Evolutionary conservation across 2,329 filamentous ascomycete genomes (phyloP), one percentile per base, ranked within the genome.

Genomic region (Pseudocercospora fuligena): DNA sequence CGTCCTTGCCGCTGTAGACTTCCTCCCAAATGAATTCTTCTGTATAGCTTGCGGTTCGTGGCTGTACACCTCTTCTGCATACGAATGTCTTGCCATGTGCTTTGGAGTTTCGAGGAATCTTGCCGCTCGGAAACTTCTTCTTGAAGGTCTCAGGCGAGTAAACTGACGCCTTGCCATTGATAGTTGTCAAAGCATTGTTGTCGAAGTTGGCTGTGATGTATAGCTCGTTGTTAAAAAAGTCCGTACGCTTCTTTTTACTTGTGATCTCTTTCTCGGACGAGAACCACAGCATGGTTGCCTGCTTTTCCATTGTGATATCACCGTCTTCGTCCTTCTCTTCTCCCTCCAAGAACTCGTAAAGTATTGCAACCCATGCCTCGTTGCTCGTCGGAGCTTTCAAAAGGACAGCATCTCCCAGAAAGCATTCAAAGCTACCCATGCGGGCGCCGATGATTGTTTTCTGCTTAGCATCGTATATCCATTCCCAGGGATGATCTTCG

Each of bases 241-340:
- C 95, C 12, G 83, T 86, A 74, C 93, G 85, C 81, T 95, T 97
- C 65, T 88, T 87, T 76, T 90, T 91, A 73, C 92, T 95, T 29
- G 90, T 88, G 67, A 97, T 92, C 80, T 98, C 94, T 74, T 91
- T 92, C 74, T 97, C 92, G 0, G 92, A 93, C 0, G 92, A 93
- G 77, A 99, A 97, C 95, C 95, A 99, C 86, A 97, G 90, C 76
- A 99, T 95, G 69, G 90, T 91, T 63, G 92, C 94, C 27, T 90
- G 89, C 83, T 93, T 97, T 69, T 84, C 82, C 23, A 63, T 59
- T 19, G 72, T 65, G 49, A 70, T 63, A 16, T 83, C 78, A 51
- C 75, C 75, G 60, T 91, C 87, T 3, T 88, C 89, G 12, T 91
- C 89, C 21, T 92, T 86, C 8, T 69, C 69, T 54, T 91, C 89